These are phyloP conservation scores for Neofusicoccum parvum DNA, from an alignment of 2,329 filamentous ascomycete species.

Conservation along the genomic window DNA sequence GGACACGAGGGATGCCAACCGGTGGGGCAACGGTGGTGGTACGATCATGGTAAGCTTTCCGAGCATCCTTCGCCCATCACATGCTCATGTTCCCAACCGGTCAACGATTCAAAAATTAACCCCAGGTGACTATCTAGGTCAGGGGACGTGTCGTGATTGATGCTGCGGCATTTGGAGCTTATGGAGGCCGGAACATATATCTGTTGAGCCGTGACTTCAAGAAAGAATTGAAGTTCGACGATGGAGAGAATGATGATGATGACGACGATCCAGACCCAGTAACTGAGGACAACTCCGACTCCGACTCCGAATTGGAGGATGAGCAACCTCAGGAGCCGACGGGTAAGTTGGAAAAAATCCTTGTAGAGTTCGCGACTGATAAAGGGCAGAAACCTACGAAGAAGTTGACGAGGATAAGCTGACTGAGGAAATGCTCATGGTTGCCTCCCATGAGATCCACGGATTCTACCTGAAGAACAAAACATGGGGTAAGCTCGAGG, in stretches of 20 bases:
- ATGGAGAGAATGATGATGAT: neutral
- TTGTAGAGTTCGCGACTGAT: neutral
- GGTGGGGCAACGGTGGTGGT: neutral
- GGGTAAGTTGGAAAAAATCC: neutral
- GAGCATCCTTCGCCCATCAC: too few species aligned
- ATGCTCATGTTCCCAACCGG: too few species aligned
- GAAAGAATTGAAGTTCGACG: neutral
- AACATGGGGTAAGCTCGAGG: slow-evolving; percentile 29
- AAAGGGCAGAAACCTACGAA: neutral
- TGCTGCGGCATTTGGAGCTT: slow-evolving; percentile 25
- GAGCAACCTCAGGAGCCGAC: neutral
- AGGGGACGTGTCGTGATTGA: slow-evolving; percentile 57
- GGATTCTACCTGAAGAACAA: slow-evolving; percentile 38
- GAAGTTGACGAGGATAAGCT: neutral
- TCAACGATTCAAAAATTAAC: slow-evolving; percentile 32
- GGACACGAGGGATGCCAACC: neutral
- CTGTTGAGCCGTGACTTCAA: neutral
- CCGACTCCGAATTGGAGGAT: neutral
- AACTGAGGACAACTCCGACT: neutral
- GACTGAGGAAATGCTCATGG: slow-evolving; percentile 24
- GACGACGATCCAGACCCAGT: neutral
- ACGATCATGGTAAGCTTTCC: neutral
- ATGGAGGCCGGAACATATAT: neutral
- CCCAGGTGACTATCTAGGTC: slow-evolving; percentile 40
- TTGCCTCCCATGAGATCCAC: slow-evolving; percentile 32